Evolutionary conservation across 2,329 filamentous ascomycete species (phyloP), one percentile per base, ranked within the genome.

Genomic region (Ophiostoma tasmaniense): DNA sequence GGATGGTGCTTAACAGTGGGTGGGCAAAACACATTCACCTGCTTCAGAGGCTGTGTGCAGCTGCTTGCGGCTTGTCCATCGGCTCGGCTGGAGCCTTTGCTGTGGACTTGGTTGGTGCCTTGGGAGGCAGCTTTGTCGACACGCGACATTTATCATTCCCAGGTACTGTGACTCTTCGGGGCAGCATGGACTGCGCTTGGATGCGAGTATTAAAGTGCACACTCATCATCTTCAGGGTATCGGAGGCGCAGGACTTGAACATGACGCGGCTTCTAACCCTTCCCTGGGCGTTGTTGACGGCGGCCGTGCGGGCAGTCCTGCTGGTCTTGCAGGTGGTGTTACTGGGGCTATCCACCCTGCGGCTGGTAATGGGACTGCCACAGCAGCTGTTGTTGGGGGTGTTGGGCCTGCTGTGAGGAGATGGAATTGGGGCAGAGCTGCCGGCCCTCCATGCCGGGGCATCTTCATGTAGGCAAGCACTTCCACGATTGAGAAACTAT

Each of bases 401-500:
- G 14, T 45, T n/a, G 42, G 6, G 7, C 14, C 14, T 1, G 14
- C 42, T 45, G 42, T 17, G 6, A 45, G 17, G 2, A 42, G 4
- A n/a, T n/a, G n/a, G n/a, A n/a, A n/a, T 52, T 4, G 17, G 45
- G 52, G 11, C 11, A 3, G 10, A 4, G 25, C 55, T 30, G 65
- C 42, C 39, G 39, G 25, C 35, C n/a, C 35, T 66, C 33, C 5
- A 13, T 30, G 59, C 37, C 2, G 20, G n/a, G 2, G 8, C n/a
- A 3, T 20, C 22, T 11, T 10, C 42, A 45, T 45, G 42, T 17
- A 45, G 11, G n/a, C 10, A 22, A 10, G 50, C 20, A 14, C 30
- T 52, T 64, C 30, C 64, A 39, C n/a, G 7, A 20, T 64, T 17
- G 20, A 28, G 10, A 39, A 14, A 17, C 66, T 70, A 68, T 64